Conservation (phyloP, 2,329 filamentous ascomycete species). For the Lizonia empirigonia region DNA sequence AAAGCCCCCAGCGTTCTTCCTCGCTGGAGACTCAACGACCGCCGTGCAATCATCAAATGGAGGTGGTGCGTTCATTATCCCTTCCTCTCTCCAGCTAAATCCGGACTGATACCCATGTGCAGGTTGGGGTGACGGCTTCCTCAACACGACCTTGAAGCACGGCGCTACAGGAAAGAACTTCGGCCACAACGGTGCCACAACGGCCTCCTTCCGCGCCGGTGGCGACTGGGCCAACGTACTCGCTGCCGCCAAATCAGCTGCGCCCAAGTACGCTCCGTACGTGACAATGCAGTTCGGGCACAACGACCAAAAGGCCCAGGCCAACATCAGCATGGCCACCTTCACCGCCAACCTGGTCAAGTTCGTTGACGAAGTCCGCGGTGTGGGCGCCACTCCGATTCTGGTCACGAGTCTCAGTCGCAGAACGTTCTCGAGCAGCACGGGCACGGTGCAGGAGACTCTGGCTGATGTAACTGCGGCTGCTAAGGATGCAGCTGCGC, state of each 20-base stretch:
- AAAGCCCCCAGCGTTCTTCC: conserved; percentile 36
- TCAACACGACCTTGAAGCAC: conserved; percentile 53
- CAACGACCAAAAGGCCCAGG: conserved; percentile 61
- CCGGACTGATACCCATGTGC: conserved; percentile 6
- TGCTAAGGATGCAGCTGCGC: conserved; percentile 54
- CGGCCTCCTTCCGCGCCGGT: conserved; percentile 58
- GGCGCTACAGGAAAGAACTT: conserved; percentile 61
- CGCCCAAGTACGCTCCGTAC: conserved; percentile 51
- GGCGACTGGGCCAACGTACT: conserved; percentile 61
- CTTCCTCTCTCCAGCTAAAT: background rate
- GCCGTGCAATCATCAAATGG: conserved; percentile 32
- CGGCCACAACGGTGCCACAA: conserved; percentile 60
- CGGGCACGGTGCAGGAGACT: conserved; percentile 49
- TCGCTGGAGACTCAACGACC: conserved; percentile 48
- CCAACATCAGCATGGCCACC: conserved; percentile 51
- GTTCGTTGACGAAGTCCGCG: conserved; percentile 44
- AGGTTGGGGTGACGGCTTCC: conserved; percentile 64
- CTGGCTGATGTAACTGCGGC: conserved; percentile 54
- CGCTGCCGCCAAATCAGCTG: conserved; percentile 42
- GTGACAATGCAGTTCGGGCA: conserved; percentile 66
- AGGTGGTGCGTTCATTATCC: conserved; percentile 18
- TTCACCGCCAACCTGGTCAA: conserved; percentile 58
- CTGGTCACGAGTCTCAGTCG: conserved; percentile 61
- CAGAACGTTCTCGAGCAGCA: conserved; percentile 52
- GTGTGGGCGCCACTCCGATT: conserved; percentile 46